These are phyloP conservation scores for Ustilago nuda DNA, from an alignment of 1,284 basidiomycete genomes.

Conservation along the genomic window DNA sequence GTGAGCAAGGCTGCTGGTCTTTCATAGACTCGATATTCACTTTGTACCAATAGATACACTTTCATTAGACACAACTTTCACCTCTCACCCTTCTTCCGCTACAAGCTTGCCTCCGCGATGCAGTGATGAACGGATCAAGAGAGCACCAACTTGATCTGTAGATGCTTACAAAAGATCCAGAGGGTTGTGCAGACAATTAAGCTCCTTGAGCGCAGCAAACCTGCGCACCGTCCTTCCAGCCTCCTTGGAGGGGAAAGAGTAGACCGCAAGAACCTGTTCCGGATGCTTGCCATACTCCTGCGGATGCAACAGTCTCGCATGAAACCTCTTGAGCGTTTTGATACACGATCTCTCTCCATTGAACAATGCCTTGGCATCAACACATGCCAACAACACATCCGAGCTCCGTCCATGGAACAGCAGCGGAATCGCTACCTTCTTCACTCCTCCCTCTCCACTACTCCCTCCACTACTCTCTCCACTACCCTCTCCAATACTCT, in stretches of 20 bases:
- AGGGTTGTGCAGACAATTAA: slow-evolving; percentile 23
- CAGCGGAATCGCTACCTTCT: slow-evolving; percentile 25
- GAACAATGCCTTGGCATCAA: slow-evolving; percentile 37
- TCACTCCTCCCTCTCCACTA: background rate
- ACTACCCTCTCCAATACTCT: background rate
- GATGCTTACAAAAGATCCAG: slow-evolving; percentile 24
- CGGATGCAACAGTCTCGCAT: slow-evolving; percentile 29
- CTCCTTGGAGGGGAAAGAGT: slow-evolving; percentile 31
- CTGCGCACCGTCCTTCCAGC: slow-evolving; percentile 27
- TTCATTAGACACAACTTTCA: slow-evolving; percentile 9
- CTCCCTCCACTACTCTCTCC: background rate
- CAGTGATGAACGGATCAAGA: background rate
- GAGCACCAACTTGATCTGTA: background rate
- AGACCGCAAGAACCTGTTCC: slow-evolving; percentile 33
- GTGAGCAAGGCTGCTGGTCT: slow-evolving; percentile 65
- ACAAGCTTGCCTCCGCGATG: background rate
- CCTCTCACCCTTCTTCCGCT: background rate
- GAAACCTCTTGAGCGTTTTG: slow-evolving; percentile 29
- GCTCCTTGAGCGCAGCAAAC: slow-evolving; percentile 38
- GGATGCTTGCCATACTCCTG: slow-evolving; percentile 19
- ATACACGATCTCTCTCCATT: slow-evolving; percentile 22
- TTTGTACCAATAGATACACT: slow-evolving; percentile 10
- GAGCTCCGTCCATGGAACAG: slow-evolving; percentile 39
- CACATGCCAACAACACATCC: slow-evolving; percentile 26
- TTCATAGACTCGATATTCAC: slow-evolving; percentile 7